Base-by-base conservation (phyloP, 2,329 filamentous ascomycete genomes). In the Dryadomyces sulphureus region DNA sequence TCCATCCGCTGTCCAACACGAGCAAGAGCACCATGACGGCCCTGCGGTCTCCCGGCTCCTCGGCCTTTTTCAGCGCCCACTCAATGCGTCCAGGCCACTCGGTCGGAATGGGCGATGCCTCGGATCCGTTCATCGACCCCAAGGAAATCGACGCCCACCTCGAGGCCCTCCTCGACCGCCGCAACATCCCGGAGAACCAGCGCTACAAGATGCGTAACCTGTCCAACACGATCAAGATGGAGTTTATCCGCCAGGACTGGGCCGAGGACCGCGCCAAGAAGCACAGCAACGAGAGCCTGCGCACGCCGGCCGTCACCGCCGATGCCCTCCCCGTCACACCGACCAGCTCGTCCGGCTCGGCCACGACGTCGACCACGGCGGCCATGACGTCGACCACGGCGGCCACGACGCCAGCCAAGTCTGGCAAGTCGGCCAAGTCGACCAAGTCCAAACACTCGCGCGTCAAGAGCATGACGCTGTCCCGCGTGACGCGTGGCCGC, bases 111-210 rank as follows among this genome's bases (percentile, higher is more conserved):
- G 50, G 73, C 46, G 59, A 49, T 12, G 41, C 48, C 5, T 66
- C 77, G 5, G 81, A 84, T 40, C 58, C 58, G 7, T 49, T 54
- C n/a, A 62, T 77, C 25, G 65, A 73, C 46, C 66, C 69, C n/a
- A 65, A 69, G 54, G 67, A 77, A 50, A 71, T 79, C 36, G 67
- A 75, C 50, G 64, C 62, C 48, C 73, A 77, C 51, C 68, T 78
- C 41, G 75, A 81, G 55, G 75, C 72, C 3, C 71, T 77, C 62
- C 60, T 94, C 62, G 87, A 94, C 59, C 79, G 89, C 17, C 77
- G 90, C 52, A 94, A 96, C 56, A 94, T 96, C 46, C 89, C 90
- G 3, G 85, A 93, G 57, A 84, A 94, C 52, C 88, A 94, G 70
- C 75, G 90, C 46, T 87, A 90, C 62, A 93, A 93, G 65, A 95